These are phyloP conservation scores for Pisolithus orientalis DNA, from an alignment of 768 basidiomycete genomes.

Conservation along the genomic window DNA sequence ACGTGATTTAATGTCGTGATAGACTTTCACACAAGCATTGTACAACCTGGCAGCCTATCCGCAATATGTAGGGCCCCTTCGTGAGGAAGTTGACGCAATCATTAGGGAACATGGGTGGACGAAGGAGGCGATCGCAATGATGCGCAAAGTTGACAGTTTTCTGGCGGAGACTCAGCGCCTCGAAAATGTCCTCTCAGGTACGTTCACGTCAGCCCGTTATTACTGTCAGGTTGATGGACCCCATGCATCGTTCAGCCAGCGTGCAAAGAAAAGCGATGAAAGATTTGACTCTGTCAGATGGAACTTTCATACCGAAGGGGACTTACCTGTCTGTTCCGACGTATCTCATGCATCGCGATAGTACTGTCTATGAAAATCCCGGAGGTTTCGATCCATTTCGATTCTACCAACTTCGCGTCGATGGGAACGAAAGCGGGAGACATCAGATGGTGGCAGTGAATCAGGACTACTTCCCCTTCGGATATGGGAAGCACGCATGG, in stretches of 20 bases:
- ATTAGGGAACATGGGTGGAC: constrained; percentile 24
- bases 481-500: too few relatives aligned
- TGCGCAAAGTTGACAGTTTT: constrained; percentile 37
- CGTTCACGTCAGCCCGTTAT: neutral
- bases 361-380: constrained; percentile 26
- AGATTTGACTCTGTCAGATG: constrained; percentile 33
- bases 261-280: constrained; percentile 28
- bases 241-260: constrained; percentile 8
- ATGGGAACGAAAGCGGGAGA: constrained; percentile 24
- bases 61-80: constrained; percentile 28
- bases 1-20: neutral
- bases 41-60: constrained; percentile 32
- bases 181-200: constrained; percentile 22
- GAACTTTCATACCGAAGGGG: constrained; percentile 30
- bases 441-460: constrained; percentile 31
- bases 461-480: constrained; percentile 19
- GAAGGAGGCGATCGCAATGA: constrained; percentile 20
- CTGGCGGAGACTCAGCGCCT: constrained; percentile 31
- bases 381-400: constrained; percentile 42
- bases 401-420: constrained; percentile 33
- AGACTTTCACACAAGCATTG: constrained; percentile 31
- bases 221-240: too few relatives aligned
- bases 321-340: constrained; percentile 19
- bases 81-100: constrained; percentile 32
- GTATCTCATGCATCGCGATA: constrained; percentile 13